A percentile compares a stretch with the other conserved stretches of the same genome.
Conservation (phyloP, 1,284 basidiomycete genomes). For the Ceratobasidium sp. region DNA sequence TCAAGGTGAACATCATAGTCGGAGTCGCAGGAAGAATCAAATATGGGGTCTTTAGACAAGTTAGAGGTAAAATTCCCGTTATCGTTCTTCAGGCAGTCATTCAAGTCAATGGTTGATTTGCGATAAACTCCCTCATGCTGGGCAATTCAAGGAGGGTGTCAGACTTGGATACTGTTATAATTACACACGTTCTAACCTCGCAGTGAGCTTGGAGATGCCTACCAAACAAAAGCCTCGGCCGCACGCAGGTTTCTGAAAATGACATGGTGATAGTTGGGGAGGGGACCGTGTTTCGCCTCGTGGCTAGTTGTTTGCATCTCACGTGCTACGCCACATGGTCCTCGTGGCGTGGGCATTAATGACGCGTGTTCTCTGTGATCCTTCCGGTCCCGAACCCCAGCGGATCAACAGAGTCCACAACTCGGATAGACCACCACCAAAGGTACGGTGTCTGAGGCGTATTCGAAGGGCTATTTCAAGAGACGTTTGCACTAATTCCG, state of each 20-base stretch:
- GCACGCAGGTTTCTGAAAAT: slow-evolving; percentile 16
- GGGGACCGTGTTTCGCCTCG: not conserved
- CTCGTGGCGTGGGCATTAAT: not conserved
- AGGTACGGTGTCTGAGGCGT: not conserved
- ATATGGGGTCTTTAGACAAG: not conserved
- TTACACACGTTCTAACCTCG: slow-evolving; percentile 6
- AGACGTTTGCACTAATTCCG: not conserved
- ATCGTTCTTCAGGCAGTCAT: slow-evolving; percentile 13
- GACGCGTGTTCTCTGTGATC: not conserved
- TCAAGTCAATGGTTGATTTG: slow-evolving; percentile 28
- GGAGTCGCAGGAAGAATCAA: not conserved
- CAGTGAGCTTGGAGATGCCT: slow-evolving; percentile 29
- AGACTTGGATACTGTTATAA: too few species aligned
- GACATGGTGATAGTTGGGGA: slow-evolving; percentile 25
- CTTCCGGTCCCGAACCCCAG: too few species aligned
- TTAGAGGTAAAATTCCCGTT: slow-evolving; percentile 29
- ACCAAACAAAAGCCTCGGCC: slow-evolving; percentile 30
- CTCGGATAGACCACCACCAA: not conserved
- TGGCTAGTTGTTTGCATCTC: not conserved
- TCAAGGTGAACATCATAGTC: slow-evolving; percentile 24
- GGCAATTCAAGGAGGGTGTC: not conserved
- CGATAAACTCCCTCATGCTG: slow-evolving; percentile 7
- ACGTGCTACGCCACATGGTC: not conserved
- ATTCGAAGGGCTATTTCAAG: too few species aligned
- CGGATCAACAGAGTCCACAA: not conserved